Evolutionary conservation across 495 filamentous ascomycete genomes (phyloP), one percentile per base, ranked within the genome.

Genomic region (Immersiella caudata): DNA sequence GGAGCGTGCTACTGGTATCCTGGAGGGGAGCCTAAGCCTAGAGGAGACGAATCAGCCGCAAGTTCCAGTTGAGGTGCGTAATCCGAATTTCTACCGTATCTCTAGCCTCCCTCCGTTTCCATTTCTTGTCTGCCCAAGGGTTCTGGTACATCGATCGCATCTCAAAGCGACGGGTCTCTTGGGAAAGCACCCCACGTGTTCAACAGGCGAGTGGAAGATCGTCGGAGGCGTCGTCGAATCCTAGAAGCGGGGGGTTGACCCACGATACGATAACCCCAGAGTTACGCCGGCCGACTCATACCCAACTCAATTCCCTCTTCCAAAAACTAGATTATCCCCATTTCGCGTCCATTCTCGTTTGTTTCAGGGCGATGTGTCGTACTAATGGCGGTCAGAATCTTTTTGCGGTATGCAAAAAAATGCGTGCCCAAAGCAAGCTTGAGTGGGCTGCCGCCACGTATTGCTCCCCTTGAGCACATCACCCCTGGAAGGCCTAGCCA

Each of bases 361-460:
- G 20, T 22, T 14, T 33, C 29, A 8, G 29, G 20, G 9, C 21
- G 6, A 55, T 55, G 2, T n/a, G 21, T n/a, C 20, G 21, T 11
- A n/a, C 16, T n/a, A 24, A 55, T 46, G 40, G 40, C 40, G 40
- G 40, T 46, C 9, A 46, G 40, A 18, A 18, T 46, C 5, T 6
- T 26, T 24, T 55, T 7, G 16, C 14, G 3, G 52, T 20, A 11
- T 26, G 14, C 57, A n/a, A 33, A 1, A 25, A 21, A 29, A 60
- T 60, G 14, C 57, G 14, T 36, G 57, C 57, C 57, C 57, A 60
- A 33, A 20, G 57, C 26, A 9, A 36, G 29, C 14, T 40, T 29
- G 29, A 60, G 57, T 60, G 57, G 57, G 20, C 57, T 60, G 26
- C 22, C 57, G 18, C 57, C 57, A 60, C 57, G 57, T 60, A 60